Evolutionary conservation across 352 stramenopile species (phyloP).

Genomic region (Phytophthora cactorum): DNA sequence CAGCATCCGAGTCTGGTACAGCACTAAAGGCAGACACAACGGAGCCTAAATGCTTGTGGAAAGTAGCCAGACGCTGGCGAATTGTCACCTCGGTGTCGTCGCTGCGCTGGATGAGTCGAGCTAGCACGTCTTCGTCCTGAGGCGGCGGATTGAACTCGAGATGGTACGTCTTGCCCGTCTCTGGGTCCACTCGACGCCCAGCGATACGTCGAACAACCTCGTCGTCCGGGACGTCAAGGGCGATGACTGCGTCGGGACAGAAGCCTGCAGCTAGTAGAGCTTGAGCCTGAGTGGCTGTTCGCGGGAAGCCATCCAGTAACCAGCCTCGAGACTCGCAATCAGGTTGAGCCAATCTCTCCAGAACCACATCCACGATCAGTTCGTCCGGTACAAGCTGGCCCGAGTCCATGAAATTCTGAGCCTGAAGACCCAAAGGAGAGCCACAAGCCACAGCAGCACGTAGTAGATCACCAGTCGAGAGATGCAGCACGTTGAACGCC

Average conservation of each 20-base stretch:
- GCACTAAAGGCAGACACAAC: constrained; percentile 52
- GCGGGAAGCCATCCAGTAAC: constrained; percentile 95
- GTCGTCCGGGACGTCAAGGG: constrained; percentile 95
- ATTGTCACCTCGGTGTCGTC: constrained; percentile 95
- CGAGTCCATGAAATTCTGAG: constrained; percentile 91
- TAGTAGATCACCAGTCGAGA: constrained; percentile 94
- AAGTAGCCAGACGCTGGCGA: constrained; percentile 87
- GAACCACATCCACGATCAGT: constrained; percentile 90
- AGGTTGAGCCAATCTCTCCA: constrained; percentile 74
- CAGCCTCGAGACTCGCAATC: constrained; percentile 90
- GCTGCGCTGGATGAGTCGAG: constrained; percentile 85
- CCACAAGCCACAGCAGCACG: constrained; percentile 82
- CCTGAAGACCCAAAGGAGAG: constrained; percentile 62
- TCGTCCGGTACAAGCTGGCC: constrained; percentile 92
- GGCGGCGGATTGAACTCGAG: constrained; percentile 96
- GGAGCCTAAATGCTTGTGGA: constrained; percentile 76
- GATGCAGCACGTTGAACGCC: constrained; percentile 90
- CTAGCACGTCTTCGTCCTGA: constrained; percentile 63
- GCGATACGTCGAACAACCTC: constrained; percentile 96
- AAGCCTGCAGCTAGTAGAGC: constrained; percentile 87
- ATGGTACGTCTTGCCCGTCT: constrained; percentile 95
- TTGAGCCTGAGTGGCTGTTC: constrained; percentile 87
- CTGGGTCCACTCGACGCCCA: constrained; percentile 94
- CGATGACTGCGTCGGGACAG: constrained; percentile 89
- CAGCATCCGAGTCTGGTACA: constrained; percentile 4